A percentile compares a stretch with the other conserved stretches of the same genome.
Conservation (phyloP, 2,329 filamentous ascomycete species). For the Bipolaris zeicola region DNA sequence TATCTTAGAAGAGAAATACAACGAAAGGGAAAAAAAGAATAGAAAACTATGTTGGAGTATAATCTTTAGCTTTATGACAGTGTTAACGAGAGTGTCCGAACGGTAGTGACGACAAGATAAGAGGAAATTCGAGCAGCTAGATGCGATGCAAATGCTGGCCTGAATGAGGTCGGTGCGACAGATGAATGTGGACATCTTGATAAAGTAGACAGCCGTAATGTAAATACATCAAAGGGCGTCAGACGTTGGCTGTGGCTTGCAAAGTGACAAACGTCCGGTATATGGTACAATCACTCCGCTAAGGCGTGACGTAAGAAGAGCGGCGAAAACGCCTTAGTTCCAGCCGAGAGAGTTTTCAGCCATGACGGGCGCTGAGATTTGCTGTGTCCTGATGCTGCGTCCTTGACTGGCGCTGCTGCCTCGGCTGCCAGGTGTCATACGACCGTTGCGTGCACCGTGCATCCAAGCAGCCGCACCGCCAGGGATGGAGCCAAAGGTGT, state of each 20-base stretch:
- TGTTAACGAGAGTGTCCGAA: constrained; percentile 46
- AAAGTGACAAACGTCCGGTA: constrained; percentile 18
- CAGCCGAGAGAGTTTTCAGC: constrained; percentile 94
- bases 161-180: constrained; percentile 20
- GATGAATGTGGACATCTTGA: constrained; percentile 2
- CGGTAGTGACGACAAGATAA: constrained; percentile 28
- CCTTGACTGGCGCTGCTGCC: constrained; percentile 65
- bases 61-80: constrained; percentile 33
- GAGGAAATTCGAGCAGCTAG: constrained; percentile 20
- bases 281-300: constrained; percentile 42
- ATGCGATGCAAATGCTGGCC: constrained; percentile 22
- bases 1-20: constrained; percentile 51
- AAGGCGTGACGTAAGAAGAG: constrained; percentile 7
- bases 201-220: constrained; percentile 10
- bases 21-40: constrained; percentile 21
- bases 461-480: constrained; percentile 57
- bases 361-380: constrained; percentile 88
- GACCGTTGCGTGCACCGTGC: constrained; percentile 50
- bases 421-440: constrained; percentile 51
- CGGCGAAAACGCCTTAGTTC: constrained; percentile 66
- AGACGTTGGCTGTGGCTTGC: constrained; percentile 3
- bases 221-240: constrained; percentile 30
- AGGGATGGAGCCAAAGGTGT: constrained; percentile 45
- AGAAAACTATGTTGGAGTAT: constrained; percentile 31
- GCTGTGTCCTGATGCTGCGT: constrained; percentile 67